Conservation (phyloP, 2,329 filamentous ascomycete genomes). For the Corinectria fuckeliana region DNA sequence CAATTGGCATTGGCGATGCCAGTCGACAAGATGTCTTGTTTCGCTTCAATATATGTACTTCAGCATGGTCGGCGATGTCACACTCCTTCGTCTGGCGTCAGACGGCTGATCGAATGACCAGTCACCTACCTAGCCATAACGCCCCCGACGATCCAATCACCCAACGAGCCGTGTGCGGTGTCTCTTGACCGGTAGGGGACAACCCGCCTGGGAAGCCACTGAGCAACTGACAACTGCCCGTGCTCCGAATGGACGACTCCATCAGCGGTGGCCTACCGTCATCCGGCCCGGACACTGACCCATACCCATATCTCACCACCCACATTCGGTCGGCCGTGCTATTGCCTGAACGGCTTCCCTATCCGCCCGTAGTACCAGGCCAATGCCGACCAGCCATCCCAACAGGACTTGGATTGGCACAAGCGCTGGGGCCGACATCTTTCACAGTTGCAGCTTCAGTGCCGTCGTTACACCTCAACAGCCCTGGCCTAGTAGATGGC, state of each 20-base stretch:
- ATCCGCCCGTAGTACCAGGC: slow-evolving; percentile 9
- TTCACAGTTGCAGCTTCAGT: background rate
- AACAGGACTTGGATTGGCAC: background rate
- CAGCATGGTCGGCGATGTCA: background rate
- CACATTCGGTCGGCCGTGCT: slow-evolving; percentile 3
- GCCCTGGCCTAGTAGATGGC: background rate
- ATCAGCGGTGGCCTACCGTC: background rate
- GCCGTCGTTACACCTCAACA: background rate
- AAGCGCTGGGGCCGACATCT: background rate
- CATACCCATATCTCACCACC: slow-evolving; percentile 12
- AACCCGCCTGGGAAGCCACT: background rate
- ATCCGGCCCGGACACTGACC: slow-evolving; percentile 2
- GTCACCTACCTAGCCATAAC: background rate
- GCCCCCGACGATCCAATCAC: background rate
- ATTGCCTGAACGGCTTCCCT: slow-evolving; percentile 15
- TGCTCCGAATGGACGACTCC: background rate
- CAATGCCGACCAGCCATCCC: slow-evolving; percentile 7
- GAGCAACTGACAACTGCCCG: background rate
- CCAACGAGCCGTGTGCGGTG: background rate
- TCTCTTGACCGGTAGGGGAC: background rate
- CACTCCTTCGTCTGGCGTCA: background rate
- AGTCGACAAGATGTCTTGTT: background rate
- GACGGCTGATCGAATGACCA: background rate
- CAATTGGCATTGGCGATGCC: background rate
- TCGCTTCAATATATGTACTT: background rate